phyloP scores from a whole-genome alignment of 257 asterid genomes.

The Prunella vulgaris region DNA sequence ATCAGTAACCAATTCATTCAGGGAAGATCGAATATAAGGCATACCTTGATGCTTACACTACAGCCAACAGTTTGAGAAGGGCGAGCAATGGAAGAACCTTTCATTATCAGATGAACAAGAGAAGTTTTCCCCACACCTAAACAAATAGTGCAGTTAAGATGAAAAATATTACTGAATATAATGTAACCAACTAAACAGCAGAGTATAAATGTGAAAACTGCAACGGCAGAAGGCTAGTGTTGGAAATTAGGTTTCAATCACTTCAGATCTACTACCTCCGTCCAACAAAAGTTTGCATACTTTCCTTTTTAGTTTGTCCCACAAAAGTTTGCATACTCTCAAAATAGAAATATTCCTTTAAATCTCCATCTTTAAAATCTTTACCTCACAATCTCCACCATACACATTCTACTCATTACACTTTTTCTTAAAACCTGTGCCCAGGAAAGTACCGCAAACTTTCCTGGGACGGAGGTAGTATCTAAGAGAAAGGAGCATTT shows the following conservation, averaged over 20 bases:
- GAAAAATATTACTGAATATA: neutral
- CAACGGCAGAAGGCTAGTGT: neutral
- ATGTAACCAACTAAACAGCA: neutral
- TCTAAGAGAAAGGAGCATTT: neutral
- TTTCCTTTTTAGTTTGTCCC: too few relatives aligned
- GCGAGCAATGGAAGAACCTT: neutral
- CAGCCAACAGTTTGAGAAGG: neutral
- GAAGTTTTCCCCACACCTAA: neutral
- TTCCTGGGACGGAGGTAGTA: too few relatives aligned
- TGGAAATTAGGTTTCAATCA: neutral
- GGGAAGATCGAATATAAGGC: slow-evolving; percentile 13
- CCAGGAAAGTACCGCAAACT: too few relatives aligned
- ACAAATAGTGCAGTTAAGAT: slow-evolving; percentile 4
- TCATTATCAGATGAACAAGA: neutral
- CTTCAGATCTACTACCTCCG: slow-evolving; percentile 16
- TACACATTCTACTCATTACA: too few relatives aligned
- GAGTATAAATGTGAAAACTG: neutral
- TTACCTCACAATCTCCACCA: too few relatives aligned
- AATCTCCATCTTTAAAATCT: too few relatives aligned
- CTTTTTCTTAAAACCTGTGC: too few relatives aligned
- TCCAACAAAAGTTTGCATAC: too few relatives aligned
- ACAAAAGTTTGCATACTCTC: too few relatives aligned
- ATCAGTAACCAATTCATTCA: slow-evolving; percentile 6
- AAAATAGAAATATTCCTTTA: too few relatives aligned
- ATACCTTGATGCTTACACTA: neutral